phyloP scores from a whole-genome alignment of 1,284 basidiomycete species.

The Puccinia sorghi region DNA sequence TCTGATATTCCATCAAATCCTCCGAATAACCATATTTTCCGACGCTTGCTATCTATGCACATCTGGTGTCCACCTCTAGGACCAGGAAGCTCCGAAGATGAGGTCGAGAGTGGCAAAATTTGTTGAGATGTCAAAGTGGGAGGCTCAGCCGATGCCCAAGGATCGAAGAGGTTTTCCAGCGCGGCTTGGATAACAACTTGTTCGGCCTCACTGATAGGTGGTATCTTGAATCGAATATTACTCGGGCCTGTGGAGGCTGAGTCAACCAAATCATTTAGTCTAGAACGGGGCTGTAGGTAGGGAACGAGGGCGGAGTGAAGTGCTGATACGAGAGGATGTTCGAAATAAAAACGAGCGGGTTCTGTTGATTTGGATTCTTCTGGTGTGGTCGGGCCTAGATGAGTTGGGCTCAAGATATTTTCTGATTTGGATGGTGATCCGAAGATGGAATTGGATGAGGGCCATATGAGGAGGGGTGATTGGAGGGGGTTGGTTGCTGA shows the following conservation, averaged over 20 bases:
- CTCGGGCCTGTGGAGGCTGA: background rate
- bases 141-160: conserved; percentile 22
- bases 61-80: conserved; percentile 76
- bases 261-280: too few relatives aligned
- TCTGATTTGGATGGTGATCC: background rate
- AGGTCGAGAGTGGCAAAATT: conserved; percentile 51
- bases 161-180: conserved; percentile 36
- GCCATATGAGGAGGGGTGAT: conserved; percentile 34
- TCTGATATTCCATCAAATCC: conserved; percentile 71
- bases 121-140: conserved; percentile 42
- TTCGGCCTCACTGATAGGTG: conserved; percentile 19
- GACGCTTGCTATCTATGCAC: conserved; percentile 70
- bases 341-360: conserved; percentile 24
- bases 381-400: too few relatives aligned
- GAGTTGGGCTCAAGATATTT: too few relatives aligned
- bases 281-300: background rate
- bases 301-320: conserved; percentile 40
- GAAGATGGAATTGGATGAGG: background rate
- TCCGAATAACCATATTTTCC: conserved; percentile 73
- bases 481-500: conserved; percentile 21
- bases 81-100: conserved; percentile 65
- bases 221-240: background rate
- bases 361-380: background rate
- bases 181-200: conserved; percentile 35
- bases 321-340: conserved; percentile 44